A percentile compares a stretch with the other conserved stretches of the same genome.
These are phyloP conservation scores for Ophiostoma triangulosporum DNA, from an alignment of 2,329 filamentous ascomycete species.

Conservation along the genomic window DNA sequence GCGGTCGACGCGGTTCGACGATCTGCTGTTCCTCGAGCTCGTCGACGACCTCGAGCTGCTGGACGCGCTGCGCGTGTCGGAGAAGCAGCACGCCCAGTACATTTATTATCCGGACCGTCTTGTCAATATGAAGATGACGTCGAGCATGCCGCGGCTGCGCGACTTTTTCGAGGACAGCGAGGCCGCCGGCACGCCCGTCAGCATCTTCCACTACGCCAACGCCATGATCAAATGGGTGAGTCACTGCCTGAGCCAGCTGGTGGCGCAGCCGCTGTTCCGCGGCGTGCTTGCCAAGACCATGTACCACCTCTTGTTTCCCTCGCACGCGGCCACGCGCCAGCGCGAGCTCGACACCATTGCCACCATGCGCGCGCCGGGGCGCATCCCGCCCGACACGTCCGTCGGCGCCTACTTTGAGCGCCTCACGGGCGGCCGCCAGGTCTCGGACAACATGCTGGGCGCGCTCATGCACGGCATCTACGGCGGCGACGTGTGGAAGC, in stretches of 20 bases:
- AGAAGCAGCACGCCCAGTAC: constrained; percentile 46
- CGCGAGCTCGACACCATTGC: constrained; percentile 11
- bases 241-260: not conserved
- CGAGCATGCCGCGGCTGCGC: constrained; percentile 4
- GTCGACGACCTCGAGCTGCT: constrained; percentile 27
- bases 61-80: constrained; percentile 40
- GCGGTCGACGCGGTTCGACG: constrained; percentile 35
- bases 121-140: constrained; percentile 34
- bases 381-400: constrained; percentile 46
- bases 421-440: constrained; percentile 31
- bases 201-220: not conserved
- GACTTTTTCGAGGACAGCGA: constrained; percentile 3
- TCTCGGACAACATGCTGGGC: constrained; percentile 62
- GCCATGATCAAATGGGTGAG: not conserved
- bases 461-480: constrained; percentile 79
- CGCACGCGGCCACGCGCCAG: not conserved
- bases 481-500: constrained; percentile 70
- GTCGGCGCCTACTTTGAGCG: constrained; percentile 52
- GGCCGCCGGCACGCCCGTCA: constrained; percentile 16
- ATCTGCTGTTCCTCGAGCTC: constrained; percentile 55
- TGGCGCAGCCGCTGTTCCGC: constrained; percentile 38
- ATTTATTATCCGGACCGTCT: constrained; percentile 82
- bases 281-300: constrained; percentile 18
- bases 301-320: not conserved
- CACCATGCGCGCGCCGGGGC: constrained; percentile 18